Evolutionary conservation across 2,329 filamentous ascomycete species (phyloP), one percentile per base, ranked within the genome.

Genomic region (Neoarthrinium moseri): DNA sequence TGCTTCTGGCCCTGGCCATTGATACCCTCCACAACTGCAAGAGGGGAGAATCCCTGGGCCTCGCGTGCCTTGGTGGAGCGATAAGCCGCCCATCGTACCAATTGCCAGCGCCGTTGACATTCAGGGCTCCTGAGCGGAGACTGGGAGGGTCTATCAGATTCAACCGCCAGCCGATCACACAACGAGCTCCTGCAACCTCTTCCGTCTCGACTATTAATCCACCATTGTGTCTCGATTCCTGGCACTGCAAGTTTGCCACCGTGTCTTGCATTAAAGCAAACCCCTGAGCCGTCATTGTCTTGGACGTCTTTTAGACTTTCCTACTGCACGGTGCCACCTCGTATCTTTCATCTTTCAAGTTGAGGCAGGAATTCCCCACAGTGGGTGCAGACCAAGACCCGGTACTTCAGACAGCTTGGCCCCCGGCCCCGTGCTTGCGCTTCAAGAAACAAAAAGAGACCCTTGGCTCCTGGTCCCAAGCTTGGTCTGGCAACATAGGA

Each of bases 1-100:
- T 44, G 41, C 41, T 44, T 44, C 41, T 44, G 26, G 41, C 32
- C 41, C 41, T 35, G 41, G 41, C 41, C 30, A 36, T 44, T 44
- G 30, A 12, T 17, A 35, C 22, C 41, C 8, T 43, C 27, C 8
- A 33, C 17, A 18, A 18, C 21, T 35, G 33, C 33, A 35, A 35
- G 17, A 17, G 12, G 6, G 29, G 22, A 35, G 17, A 35, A 35
- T 35, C 33, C 12, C 22, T 13, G 33, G 20, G 12, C 22, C 17
- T 35, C 15, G 8, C 33, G 17, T 35, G 20, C 22, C 22, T 35
- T 35, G 12, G 33, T 12, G 6, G 8, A 35, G 17, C 20, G 22
- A 18, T 20, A 11, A n/a, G 22, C n/a, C 33, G n/a, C 6, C 6
- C 7, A 12, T 8, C 17, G 7, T 7, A 7, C 13, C 11, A 20